Conservation (phyloP, 2,329 filamentous ascomycete genomes). For the Fusarium burgessii region DNA sequence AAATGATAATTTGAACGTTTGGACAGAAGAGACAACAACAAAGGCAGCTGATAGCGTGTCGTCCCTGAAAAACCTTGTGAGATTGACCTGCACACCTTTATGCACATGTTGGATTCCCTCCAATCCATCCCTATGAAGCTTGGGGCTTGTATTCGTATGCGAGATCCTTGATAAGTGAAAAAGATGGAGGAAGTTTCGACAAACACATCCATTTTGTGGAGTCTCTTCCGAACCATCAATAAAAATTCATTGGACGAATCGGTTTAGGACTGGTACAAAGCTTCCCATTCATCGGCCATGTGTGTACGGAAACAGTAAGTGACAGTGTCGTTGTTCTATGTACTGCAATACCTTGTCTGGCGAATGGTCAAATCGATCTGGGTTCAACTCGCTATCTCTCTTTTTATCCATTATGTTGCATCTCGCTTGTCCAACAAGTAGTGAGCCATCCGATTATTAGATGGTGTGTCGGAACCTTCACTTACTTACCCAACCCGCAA, state of each 20-base stretch:
- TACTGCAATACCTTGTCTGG: constrained; percentile 9
- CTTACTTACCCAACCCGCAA: constrained; percentile 24
- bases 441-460: background rate
- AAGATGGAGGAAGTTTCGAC: constrained; percentile 22
- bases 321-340: constrained; percentile 10
- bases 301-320: constrained; percentile 18
- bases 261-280: constrained; percentile 23
- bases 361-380: constrained; percentile 14
- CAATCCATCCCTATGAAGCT: constrained; percentile 20
- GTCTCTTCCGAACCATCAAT: constrained; percentile 6
- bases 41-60: constrained; percentile 7
- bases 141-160: constrained; percentile 27
- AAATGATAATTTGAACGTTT: background rate
- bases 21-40: background rate
- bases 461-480: constrained; percentile 28
- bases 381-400: constrained; percentile 15
- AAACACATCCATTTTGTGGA: constrained; percentile 23
- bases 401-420: constrained; percentile 10
- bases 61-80: constrained; percentile 11
- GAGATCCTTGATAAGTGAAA: constrained; percentile 33
- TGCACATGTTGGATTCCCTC: constrained; percentile 18
- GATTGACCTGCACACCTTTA: constrained; percentile 23
- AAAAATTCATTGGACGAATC: constrained; percentile 24
- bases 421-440: constrained; percentile 29
- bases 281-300: constrained; percentile 24